Conservation (phyloP, 1,139 yeast species). For the Candida sp. region DNA sequence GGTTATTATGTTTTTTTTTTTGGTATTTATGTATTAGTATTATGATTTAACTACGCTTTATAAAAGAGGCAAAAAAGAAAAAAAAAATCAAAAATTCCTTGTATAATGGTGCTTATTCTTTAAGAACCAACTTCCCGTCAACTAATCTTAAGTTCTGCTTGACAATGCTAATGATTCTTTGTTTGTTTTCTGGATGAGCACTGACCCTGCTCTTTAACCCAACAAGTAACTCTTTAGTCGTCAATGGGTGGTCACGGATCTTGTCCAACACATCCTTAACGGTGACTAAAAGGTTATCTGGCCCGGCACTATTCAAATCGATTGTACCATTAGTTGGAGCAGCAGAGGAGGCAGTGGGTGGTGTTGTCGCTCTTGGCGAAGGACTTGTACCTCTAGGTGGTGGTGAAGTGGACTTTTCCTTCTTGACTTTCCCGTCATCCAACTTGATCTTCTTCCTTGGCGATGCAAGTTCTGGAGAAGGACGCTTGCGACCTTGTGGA, state of each 20-base stretch:
- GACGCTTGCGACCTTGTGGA: constrained; percentile 58
- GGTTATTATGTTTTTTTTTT: not conserved
- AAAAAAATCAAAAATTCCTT: not conserved
- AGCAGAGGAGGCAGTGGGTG: not conserved
- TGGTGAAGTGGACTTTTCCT: constrained; percentile 14
- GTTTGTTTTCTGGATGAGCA: constrained; percentile 72
- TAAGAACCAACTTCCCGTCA: constrained; percentile 65
- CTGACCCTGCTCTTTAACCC: constrained; percentile 66
- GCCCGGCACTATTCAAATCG: constrained; percentile 42
- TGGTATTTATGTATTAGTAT: not conserved
- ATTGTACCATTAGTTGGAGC: constrained; percentile 16
- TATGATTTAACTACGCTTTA: constrained; percentile 2
- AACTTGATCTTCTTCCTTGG: constrained; percentile 48
- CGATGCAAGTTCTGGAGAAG: constrained; percentile 24
- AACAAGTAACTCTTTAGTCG: constrained; percentile 67
- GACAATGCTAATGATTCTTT: constrained; percentile 67
- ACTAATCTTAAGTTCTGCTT: constrained; percentile 71
- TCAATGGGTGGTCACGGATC: constrained; percentile 64
- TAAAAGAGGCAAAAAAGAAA: not conserved
- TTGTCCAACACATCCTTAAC: constrained; percentile 73
- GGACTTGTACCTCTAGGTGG: constrained; percentile 8
- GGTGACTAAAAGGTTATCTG: constrained; percentile 56
- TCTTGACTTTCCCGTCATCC: constrained; percentile 19
- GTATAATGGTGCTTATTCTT: constrained; percentile 28
- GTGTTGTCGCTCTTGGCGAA: not conserved